A percentile compares a stretch with the other conserved stretches of the same genome.
These are phyloP conservation scores for Ilex paraguariensis DNA, from an alignment of 305 asterid genomes.

Conservation along the genomic window DNA sequence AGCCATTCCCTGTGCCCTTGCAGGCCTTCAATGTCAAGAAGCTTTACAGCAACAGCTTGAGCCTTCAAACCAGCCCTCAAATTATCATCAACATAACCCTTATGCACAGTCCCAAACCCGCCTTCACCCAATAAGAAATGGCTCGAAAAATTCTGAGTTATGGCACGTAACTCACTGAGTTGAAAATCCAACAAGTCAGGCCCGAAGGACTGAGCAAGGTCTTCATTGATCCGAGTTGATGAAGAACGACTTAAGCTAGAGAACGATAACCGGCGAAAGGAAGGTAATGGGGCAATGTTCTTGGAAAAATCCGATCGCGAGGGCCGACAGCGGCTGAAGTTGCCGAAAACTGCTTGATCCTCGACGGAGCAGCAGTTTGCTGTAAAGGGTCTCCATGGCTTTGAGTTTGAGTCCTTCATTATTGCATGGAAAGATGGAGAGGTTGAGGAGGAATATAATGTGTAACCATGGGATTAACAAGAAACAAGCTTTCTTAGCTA, in stretches of 20 bases:
- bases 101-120: slow-evolving; percentile 83
- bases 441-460: slow-evolving; percentile 11
- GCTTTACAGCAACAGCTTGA: slow-evolving; percentile 91
- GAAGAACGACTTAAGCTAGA: slow-evolving; percentile 61
- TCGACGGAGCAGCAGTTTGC: slow-evolving; percentile 68
- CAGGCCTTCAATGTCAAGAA: slow-evolving; percentile 80
- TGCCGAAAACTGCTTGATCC: slow-evolving; percentile 39
- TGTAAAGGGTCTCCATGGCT: slow-evolving; percentile 70
- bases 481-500: slow-evolving; percentile 14
- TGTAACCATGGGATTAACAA: slow-evolving; percentile 4
- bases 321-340: slow-evolving; percentile 56
- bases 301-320: slow-evolving; percentile 61
- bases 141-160: slow-evolving; percentile 75
- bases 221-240: slow-evolving; percentile 65
- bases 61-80: slow-evolving; percentile 61
- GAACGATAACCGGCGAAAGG: slow-evolving; percentile 64
- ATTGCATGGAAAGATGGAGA: slow-evolving; percentile 11
- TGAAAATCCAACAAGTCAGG: slow-evolving; percentile 64
- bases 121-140: slow-evolving; percentile 81
- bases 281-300: slow-evolving; percentile 54
- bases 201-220: slow-evolving; percentile 68
- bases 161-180: slow-evolving; percentile 49
- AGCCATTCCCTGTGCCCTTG: slow-evolving; percentile 99
- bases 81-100: slow-evolving; percentile 67
- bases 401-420: slow-evolving; percentile 34